phyloP scores from a whole-genome alignment of 1,284 basidiomycete species.

The Moesziomyces parantarcticus region DNA sequence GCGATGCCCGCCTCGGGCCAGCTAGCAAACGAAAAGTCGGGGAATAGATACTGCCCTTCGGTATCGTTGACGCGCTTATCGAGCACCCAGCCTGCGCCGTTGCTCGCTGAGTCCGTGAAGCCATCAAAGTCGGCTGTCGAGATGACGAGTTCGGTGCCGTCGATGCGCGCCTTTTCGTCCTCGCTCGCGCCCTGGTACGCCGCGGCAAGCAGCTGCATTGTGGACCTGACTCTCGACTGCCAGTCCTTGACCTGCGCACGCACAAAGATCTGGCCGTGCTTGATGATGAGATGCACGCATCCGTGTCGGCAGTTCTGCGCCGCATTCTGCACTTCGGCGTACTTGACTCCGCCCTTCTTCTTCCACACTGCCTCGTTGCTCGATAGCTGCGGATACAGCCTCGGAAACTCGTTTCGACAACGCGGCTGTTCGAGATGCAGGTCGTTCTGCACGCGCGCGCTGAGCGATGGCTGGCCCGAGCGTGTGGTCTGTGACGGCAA shows the following conservation, averaged over 20 bases:
- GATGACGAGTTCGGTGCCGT: constrained; percentile 38
- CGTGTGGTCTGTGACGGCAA: neutral
- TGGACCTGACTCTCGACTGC: constrained; percentile 36
- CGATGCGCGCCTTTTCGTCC: constrained; percentile 24
- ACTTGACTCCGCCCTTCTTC: constrained; percentile 34
- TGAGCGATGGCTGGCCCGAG: constrained; percentile 5
- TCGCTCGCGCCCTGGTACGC: constrained; percentile 31
- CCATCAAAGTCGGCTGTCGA: constrained; percentile 45
- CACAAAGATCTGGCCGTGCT: constrained; percentile 45
- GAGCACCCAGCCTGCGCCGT: constrained; percentile 46
- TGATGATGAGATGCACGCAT: constrained; percentile 41
- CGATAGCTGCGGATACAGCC: constrained; percentile 46
- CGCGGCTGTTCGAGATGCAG: constrained; percentile 10
- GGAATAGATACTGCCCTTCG: constrained; percentile 37
- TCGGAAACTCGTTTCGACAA: constrained; percentile 45
- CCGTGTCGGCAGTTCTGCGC: constrained; percentile 28
- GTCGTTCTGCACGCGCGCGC: constrained; percentile 7
- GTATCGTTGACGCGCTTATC: constrained; percentile 27
- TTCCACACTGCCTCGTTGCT: constrained; percentile 30
- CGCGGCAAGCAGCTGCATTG: constrained; percentile 21
- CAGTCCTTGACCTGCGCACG: constrained; percentile 33
- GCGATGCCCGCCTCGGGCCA: constrained; percentile 56
- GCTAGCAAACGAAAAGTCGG: constrained; percentile 50
- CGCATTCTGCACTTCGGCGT: constrained; percentile 29
- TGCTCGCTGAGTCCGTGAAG: constrained; percentile 16